phyloP scores from a whole-genome alignment of 129 eudicot species.

The Deinandra increscens region DNA sequence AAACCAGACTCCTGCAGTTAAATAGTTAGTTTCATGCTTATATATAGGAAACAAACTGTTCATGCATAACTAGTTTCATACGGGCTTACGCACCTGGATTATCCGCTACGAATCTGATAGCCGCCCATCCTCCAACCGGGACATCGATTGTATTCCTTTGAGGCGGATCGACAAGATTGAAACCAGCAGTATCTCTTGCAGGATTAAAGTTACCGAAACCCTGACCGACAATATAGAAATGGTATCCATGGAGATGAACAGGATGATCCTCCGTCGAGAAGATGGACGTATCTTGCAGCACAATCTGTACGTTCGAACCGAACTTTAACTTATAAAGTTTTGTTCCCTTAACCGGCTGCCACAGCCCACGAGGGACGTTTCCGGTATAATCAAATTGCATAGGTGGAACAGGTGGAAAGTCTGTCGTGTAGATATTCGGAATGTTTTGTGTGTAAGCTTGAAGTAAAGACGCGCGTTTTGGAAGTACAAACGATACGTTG shows the following conservation, averaged over 20 bases:
- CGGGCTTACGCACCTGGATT: too few relatives aligned
- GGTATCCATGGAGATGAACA: conserved; percentile 74
- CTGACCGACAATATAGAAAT: conserved; percentile 60
- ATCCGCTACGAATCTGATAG: conserved; percentile 63
- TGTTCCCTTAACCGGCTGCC: conserved; percentile 66
- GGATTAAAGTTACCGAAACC: conserved; percentile 75
- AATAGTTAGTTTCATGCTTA: not conserved
- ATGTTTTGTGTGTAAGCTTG: conserved; percentile 64
- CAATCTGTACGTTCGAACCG: conserved; percentile 59
- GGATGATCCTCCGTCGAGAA: conserved; percentile 61
- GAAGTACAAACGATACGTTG: conserved; percentile 68
- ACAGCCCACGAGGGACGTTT: conserved; percentile 60
- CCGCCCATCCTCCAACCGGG: conserved; percentile 77
- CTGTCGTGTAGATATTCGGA: conserved; percentile 60
- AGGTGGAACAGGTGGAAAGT: conserved; percentile 72
- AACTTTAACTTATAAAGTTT: conserved; percentile 56
- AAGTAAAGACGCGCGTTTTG: conserved; percentile 49
- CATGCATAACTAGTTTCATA: too few relatives aligned
- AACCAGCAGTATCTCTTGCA: conserved; percentile 43
- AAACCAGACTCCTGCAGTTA: conserved; percentile 23
- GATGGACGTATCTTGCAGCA: conserved; percentile 62
- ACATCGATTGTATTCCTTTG: conserved; percentile 57
- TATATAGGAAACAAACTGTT: not conserved
- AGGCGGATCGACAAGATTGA: conserved; percentile 76
- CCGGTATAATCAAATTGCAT: conserved; percentile 70